Base-by-base conservation (phyloP, 768 basidiomycete genomes). In the Lanmaoa rubissima region DNA sequence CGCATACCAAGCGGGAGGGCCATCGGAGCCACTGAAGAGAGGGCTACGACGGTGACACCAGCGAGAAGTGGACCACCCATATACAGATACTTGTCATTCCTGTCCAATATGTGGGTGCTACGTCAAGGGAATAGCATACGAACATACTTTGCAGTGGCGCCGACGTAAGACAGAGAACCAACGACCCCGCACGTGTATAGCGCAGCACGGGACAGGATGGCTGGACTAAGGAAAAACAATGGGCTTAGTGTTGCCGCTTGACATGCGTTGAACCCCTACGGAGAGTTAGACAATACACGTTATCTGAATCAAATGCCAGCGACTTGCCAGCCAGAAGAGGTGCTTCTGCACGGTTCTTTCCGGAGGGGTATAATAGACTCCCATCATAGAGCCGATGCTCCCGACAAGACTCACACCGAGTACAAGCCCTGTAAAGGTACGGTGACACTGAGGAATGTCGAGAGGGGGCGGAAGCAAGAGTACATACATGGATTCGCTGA, bases 171-270 rank as follows among this genome's bases (percentile, higher is more conserved):
- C 28, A 95, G 81, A 3, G 89, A 83, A 5, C 91, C 92, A n/a
- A 93, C 89, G 2, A 91, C 83, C 28, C 92, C 92, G 38, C 85
- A 81, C 0, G 93, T 94, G 73, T 96, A 96, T 3, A 96, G 75
- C 6, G 91, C 93, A 10, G 93, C 93, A 32, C 93, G 85, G 17
- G 88, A 87, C 48, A 96, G 80, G 60, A 95, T 81, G 13, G 90
- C 91, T 3, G 93, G 93, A 65, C 79, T 86, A 45, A 94, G 72
- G 80, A 95, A 94, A 76, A 92, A 93, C n/a, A 96, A 70, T 3
- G 93, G 93, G 59, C 88, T 89, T 41, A 96, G 77, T 3, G 90
- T 91, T 8, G 90, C 88, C 8, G 90, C 90, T 75, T 95, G 93
- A 69, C 84, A 91, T 4, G 80, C 86, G 60, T 94, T 91, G 73